A percentile compares a stretch with the other conserved stretches of the same genome.
phyloP scores from a whole-genome alignment of 78 protist species.

The Isochrysis galbana region DNA sequence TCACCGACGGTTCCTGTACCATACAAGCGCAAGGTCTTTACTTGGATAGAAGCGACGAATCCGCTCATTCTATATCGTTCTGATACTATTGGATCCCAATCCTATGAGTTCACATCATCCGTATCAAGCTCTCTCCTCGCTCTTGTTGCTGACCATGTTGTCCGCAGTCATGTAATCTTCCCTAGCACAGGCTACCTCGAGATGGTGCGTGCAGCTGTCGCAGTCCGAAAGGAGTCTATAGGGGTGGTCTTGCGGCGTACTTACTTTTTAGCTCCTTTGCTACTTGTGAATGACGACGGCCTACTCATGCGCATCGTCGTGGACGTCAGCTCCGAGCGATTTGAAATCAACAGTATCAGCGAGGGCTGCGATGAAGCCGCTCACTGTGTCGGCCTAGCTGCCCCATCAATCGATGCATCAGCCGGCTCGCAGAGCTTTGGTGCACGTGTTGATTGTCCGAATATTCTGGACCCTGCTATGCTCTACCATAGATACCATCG shows the following conservation, averaged over 20 bases:
- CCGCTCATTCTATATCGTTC: background rate
- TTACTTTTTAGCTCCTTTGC: background rate
- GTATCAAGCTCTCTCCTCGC: background rate
- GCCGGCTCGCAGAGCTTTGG: background rate
- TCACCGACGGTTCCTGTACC: background rate
- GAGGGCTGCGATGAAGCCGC: too few relatives aligned
- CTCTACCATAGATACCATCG: background rate
- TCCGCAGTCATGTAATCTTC: background rate
- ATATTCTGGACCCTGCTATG: background rate
- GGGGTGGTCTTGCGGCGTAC: background rate
- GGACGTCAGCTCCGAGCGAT: background rate
- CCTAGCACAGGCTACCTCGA: slow-evolving; percentile 1
- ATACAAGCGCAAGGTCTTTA: background rate
- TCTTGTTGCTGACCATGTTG: background rate
- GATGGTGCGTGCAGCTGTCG: background rate
- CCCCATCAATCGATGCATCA: too few relatives aligned
- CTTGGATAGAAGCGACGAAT: background rate
- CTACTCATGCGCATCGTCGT: background rate
- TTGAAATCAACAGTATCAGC: background rate
- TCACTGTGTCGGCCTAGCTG: background rate
- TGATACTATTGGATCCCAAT: too few relatives aligned
- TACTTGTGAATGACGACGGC: background rate
- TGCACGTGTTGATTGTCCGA: background rate
- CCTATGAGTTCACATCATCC: too few relatives aligned
- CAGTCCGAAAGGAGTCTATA: too few relatives aligned